phyloP scores from a whole-genome alignment of 1,284 basidiomycete species.

The Sporisorium iseilematis-ciliati region DNA sequence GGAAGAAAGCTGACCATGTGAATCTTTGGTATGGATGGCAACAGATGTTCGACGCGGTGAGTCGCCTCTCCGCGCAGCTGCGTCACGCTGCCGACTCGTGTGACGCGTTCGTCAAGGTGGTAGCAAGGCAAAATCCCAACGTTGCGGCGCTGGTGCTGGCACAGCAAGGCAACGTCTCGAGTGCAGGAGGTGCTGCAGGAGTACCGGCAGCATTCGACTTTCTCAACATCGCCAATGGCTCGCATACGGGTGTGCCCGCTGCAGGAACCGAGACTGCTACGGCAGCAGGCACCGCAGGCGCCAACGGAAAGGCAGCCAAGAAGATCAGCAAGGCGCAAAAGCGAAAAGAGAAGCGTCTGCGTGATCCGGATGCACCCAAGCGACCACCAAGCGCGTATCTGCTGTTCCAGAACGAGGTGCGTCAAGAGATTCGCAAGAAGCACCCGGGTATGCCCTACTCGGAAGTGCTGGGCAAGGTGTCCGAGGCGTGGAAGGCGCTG shows the following conservation, averaged over 20 bases:
- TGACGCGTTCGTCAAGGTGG: constrained; percentile 56
- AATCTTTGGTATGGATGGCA: neutral
- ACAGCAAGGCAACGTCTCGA: constrained; percentile 46
- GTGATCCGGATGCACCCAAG: constrained; percentile 64
- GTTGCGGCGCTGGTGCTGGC: constrained; percentile 55
- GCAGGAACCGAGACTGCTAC: constrained; percentile 39
- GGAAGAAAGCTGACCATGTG: neutral
- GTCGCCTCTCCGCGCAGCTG: constrained; percentile 52
- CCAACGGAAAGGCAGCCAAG: constrained; percentile 48
- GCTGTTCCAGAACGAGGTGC: constrained; percentile 66
- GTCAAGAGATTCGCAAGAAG: constrained; percentile 59
- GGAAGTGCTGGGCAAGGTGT: constrained; percentile 60
- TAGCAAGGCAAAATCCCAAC: constrained; percentile 55
- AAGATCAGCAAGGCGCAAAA: constrained; percentile 55
- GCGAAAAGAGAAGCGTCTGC: constrained; percentile 55
- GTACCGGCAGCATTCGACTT: constrained; percentile 50
- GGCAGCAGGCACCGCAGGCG: constrained; percentile 34
- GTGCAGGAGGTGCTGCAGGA: constrained; percentile 26
- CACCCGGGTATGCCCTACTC: constrained; percentile 58
- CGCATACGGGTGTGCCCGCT: constrained; percentile 30
- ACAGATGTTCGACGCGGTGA: constrained; percentile 57
- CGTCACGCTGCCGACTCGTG: constrained; percentile 56
- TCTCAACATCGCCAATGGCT: constrained; percentile 45
- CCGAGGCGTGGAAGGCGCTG: constrained; percentile 61
- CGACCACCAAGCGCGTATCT: constrained; percentile 64